Percentiles rank a stretch among this genome's conserved stretches.
These are phyloP conservation scores for Isoetes taiwanensis DNA, from an alignment of 75 land plant genomes.

Conservation along the genomic window DNA sequence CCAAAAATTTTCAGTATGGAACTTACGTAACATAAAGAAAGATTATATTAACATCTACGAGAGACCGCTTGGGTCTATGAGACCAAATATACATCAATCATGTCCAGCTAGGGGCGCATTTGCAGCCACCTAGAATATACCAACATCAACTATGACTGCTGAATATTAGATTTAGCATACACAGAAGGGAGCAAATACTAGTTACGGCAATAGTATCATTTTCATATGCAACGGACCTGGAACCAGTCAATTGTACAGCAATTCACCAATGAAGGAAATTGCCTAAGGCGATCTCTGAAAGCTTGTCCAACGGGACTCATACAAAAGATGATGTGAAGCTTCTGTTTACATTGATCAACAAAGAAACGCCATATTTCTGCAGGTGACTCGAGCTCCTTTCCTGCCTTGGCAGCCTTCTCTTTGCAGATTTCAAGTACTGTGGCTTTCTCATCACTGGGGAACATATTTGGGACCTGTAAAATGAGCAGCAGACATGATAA, in stretches of 20 bases:
- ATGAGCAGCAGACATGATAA: too few species aligned
- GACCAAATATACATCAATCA: too few species aligned
- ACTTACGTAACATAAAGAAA: too few species aligned
- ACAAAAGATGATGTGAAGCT: conserved; percentile 28
- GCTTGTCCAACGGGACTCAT: conserved; percentile 45
- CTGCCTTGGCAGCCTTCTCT: conserved; percentile 24
- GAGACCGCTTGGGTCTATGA: too few species aligned
- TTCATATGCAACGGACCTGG: conserved; percentile 8
- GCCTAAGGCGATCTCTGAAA: conserved; percentile 25
- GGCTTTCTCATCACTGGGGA: conserved; percentile 30
- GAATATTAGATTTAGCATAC: too few species aligned
- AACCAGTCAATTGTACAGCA: conserved; percentile 38
- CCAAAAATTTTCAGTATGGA: too few species aligned
- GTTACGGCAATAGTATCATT: too few species aligned
- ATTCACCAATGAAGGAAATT: conserved; percentile 33
- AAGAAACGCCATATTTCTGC: conserved; percentile 27
- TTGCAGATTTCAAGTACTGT: conserved; percentile 18
- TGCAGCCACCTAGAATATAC: too few species aligned
- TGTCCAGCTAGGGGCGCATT: too few species aligned
- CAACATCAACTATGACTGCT: too few species aligned
- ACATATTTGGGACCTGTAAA: conserved; percentile 29
- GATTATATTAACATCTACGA: too few species aligned
- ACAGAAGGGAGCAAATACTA: too few species aligned
- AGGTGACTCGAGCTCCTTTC: conserved; percentile 20
- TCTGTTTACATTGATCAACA: conserved; percentile 28